Evolutionary conservation across 352 stramenopile species (phyloP).

Genomic region (Globisporangium carolinianum): DNA sequence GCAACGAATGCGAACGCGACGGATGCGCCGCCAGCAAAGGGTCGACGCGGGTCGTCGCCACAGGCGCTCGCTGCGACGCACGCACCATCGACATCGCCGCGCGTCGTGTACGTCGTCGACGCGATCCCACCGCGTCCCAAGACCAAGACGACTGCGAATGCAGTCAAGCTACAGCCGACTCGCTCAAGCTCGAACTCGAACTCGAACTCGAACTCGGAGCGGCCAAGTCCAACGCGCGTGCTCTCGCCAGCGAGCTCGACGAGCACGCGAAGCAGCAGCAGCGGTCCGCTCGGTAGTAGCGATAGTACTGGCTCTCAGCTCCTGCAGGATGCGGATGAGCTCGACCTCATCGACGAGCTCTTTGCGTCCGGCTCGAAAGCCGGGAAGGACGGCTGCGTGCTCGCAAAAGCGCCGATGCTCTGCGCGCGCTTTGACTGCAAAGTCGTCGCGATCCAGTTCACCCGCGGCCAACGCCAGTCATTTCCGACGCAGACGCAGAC

Average conservation of each 20-base stretch:
- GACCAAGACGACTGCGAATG: slow-evolving; percentile 6
- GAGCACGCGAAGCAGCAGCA: slow-evolving; percentile 22
- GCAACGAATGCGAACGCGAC: neutral
- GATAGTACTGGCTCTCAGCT: neutral
- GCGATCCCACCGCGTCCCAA: slow-evolving; percentile 44
- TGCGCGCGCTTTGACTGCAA: slow-evolving; percentile 69
- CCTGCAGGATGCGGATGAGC: slow-evolving; percentile 46
- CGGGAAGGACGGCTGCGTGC: slow-evolving; percentile 53
- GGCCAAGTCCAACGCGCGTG: neutral
- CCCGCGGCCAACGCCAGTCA: slow-evolving; percentile 17
- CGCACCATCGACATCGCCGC: slow-evolving; percentile 6
- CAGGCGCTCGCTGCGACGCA: neutral
- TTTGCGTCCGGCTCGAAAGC: slow-evolving; percentile 31
- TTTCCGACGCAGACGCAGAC: slow-evolving; percentile 1
- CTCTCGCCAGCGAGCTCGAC: slow-evolving; percentile 12
- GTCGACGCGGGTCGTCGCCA: slow-evolving; percentile 5
- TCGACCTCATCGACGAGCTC: slow-evolving; percentile 67
- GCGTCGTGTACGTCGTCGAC: slow-evolving; percentile 72
- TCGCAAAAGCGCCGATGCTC: slow-evolving; percentile 63
- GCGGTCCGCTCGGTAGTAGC: neutral
- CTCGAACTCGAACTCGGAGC: neutral
- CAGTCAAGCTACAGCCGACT: slow-evolving; percentile 8
- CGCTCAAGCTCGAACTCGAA: neutral
- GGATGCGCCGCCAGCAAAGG: neutral
- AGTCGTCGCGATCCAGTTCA: slow-evolving; percentile 60